phyloP scores from a whole-genome alignment of 2,329 filamentous ascomycete genomes.

The Ceratocystis papillata region DNA sequence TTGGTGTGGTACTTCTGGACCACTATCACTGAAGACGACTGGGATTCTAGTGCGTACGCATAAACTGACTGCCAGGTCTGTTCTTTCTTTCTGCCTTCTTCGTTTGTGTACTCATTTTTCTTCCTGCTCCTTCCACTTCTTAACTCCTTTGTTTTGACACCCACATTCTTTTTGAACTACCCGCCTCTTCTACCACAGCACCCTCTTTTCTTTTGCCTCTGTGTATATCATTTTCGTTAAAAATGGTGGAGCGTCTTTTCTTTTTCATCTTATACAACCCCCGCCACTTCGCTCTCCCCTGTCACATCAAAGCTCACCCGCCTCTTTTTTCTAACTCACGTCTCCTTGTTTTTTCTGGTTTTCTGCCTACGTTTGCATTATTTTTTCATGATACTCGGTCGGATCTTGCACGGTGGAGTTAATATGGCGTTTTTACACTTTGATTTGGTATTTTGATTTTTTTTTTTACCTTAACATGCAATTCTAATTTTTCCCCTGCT shows the following conservation, averaged over 20 bases:
- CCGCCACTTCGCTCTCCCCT: constrained; percentile 2
- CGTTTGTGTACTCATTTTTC: constrained; percentile 11
- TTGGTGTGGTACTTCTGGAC: constrained; percentile 95
- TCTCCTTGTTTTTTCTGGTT: background rate
- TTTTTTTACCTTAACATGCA: background rate
- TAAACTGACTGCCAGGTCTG: constrained; percentile 19
- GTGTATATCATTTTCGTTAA: constrained; percentile 9
- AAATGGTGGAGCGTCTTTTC: background rate
- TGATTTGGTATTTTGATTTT: constrained; percentile 24
- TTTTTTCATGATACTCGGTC: constrained; percentile 16
- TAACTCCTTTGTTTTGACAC: background rate
- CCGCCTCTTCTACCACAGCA: background rate
- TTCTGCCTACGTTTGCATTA: constrained; percentile 13
- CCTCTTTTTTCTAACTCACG: background rate
- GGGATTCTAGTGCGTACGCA: constrained; percentile 52
- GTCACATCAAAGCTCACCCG: background rate
- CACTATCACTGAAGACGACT: constrained; percentile 97
- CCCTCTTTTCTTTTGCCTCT: background rate
- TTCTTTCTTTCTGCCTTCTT: constrained; percentile 16
- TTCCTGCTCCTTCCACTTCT: constrained; percentile 17
- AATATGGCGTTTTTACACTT: constrained; percentile 21
- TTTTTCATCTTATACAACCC: background rate
- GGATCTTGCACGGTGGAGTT: constrained; percentile 26
- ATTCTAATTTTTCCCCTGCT: background rate
- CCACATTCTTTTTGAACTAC: background rate